A percentile compares a stretch with the other conserved stretches of the same genome.
phyloP scores from a whole-genome alignment of 768 basidiomycete species.

The Kondoa subrosea region DNA sequence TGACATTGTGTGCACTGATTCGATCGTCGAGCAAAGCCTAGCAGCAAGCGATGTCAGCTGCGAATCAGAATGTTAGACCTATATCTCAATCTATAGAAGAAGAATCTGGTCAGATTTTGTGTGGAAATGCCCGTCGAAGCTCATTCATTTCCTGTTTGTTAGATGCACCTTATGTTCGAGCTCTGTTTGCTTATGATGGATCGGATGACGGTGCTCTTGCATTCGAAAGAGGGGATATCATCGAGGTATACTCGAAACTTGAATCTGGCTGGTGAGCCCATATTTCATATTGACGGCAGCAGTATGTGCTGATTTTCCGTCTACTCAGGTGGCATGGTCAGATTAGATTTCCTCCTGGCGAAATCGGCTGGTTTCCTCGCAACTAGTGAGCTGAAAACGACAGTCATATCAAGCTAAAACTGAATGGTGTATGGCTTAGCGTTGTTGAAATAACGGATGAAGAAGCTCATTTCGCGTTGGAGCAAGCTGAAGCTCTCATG shows the following conservation, averaged over 20 bases:
- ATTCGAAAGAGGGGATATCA: constrained; percentile 70
- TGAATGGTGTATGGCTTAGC: background rate
- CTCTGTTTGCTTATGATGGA: constrained; percentile 55
- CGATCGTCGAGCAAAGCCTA: too few species aligned
- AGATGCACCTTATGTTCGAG: constrained; percentile 3
- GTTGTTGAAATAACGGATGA: constrained; percentile 1
- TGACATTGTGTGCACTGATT: too few species aligned
- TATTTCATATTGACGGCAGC: background rate
- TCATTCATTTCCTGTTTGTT: too few species aligned
- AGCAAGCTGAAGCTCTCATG: constrained; percentile 1
- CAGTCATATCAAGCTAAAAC: constrained; percentile 48
- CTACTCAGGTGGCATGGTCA: constrained; percentile 51
- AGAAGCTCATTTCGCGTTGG: constrained; percentile 9
- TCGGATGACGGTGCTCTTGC: constrained; percentile 69
- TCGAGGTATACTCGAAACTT: constrained; percentile 78
- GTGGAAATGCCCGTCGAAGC: too few species aligned
- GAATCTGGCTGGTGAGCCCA: constrained; percentile 85
- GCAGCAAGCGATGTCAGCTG: too few species aligned
- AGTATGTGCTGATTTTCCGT: background rate
- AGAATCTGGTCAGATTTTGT: background rate
- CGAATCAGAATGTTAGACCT: too few species aligned
- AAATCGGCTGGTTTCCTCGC: constrained; percentile 91
- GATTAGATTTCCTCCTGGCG: constrained; percentile 44
- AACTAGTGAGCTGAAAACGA: constrained; percentile 74
- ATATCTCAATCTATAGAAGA: too few species aligned